Evolutionary conservation across 257 asterid genomes (phyloP).

Genomic region (Orobanche coerulescens): DNA sequence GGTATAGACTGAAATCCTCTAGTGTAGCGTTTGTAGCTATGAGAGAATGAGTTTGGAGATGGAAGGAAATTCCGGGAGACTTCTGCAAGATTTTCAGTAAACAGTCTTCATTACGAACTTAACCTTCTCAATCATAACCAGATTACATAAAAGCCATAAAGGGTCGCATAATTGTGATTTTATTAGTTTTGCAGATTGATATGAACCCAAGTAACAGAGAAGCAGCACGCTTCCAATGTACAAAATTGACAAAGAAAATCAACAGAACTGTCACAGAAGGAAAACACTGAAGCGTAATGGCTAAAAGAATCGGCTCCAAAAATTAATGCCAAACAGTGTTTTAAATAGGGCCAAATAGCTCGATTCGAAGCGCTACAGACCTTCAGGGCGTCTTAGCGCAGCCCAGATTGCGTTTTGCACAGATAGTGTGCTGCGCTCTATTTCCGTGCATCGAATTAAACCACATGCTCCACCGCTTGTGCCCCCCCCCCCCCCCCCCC

Average conservation of each 20-base stretch:
- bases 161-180: background rate
- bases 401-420: no score
- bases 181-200: background rate
- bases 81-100: constrained; percentile 38
- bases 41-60: constrained; percentile 34
- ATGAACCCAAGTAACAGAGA: background rate
- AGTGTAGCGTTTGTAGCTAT: constrained; percentile 20
- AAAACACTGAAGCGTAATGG: background rate
- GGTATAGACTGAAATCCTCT: constrained; percentile 44
- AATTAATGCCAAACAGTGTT: background rate
- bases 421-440: no score
- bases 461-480: no score
- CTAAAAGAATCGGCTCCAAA: background rate
- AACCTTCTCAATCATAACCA: background rate
- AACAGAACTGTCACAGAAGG: background rate
- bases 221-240: no score
- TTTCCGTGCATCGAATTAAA: no score
- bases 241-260: background rate
- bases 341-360: no score
- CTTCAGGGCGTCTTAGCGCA: no score
- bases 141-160: background rate
- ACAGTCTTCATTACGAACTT: background rate
- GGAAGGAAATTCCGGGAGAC: constrained; percentile 26
- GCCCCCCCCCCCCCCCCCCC: no score
- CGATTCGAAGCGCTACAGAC: no score